Conservation (phyloP, 768 basidiomycete species). For the Boletus pseudopeckii region DNA sequence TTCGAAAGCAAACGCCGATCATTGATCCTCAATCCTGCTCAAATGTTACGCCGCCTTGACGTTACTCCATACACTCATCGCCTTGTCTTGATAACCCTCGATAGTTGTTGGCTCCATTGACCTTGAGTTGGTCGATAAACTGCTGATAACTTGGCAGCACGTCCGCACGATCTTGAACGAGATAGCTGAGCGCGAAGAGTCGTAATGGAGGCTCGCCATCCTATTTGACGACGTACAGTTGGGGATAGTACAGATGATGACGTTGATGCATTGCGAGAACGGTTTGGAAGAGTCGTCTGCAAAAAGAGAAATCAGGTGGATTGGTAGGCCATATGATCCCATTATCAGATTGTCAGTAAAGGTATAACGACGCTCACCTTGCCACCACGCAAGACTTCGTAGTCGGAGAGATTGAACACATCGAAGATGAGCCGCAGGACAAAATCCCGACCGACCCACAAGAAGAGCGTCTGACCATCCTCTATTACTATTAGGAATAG, state of each 20-base stretch:
- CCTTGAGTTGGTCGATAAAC: constrained; percentile 83
- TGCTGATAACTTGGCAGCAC: constrained; percentile 95
- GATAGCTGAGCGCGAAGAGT: constrained; percentile 89
- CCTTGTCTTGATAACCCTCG: constrained; percentile 6
- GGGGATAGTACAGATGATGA: constrained; percentile 88
- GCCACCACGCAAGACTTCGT: constrained; percentile 87
- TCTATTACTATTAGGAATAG: constrained; percentile 96
- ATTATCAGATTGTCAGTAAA: not conserved
- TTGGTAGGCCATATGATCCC: not conserved
- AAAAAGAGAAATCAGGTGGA: not conserved
- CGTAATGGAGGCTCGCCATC: constrained; percentile 94
- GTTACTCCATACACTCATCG: not conserved
- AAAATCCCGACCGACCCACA: constrained; percentile 97
- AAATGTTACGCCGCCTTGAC: not conserved
- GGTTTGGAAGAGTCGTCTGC: constrained; percentile 91
- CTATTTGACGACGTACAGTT: constrained; percentile 95
- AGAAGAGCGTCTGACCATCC: constrained; percentile 96
- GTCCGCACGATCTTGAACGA: constrained; percentile 96
- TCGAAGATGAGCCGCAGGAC: constrained; percentile 94
- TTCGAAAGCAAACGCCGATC: constrained; percentile 6
- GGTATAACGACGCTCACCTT: constrained; percentile 54
- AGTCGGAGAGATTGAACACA: constrained; percentile 86
- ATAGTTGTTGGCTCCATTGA: constrained; percentile 34
- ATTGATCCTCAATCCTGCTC: not conserved
- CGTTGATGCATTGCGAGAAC: constrained; percentile 92